These are phyloP conservation scores for Leccinum rimulosum DNA, from an alignment of 768 basidiomycete genomes.

Conservation along the genomic window DNA sequence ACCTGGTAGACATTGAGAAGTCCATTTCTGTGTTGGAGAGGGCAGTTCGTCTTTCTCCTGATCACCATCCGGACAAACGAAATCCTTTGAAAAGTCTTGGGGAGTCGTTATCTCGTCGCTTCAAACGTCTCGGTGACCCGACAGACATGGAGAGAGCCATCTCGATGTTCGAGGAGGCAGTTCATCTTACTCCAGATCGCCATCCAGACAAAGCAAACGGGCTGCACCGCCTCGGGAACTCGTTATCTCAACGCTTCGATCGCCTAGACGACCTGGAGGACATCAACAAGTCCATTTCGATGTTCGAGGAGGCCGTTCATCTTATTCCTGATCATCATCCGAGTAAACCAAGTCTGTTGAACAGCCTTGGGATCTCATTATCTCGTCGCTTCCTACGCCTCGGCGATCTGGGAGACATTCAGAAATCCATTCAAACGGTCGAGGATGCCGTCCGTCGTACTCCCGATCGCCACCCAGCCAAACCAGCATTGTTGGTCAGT, in stretches of 20 bases:
- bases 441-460: background rate
- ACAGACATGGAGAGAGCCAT: background rate
- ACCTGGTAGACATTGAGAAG: background rate
- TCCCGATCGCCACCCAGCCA: background rate
- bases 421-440: background rate
- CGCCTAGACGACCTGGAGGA: background rate
- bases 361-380: background rate
- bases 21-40: background rate
- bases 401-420: background rate
- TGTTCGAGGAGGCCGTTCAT: background rate
- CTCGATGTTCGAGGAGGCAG: background rate
- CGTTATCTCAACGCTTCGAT: background rate
- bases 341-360: background rate
- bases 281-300: background rate
- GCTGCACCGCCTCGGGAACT: background rate
- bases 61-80: background rate
- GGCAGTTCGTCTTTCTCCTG: background rate
- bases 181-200: background rate
- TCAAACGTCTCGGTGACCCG: background rate
- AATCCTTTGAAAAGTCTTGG: background rate
- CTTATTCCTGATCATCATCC: background rate
- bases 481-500: background rate
- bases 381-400: background rate
- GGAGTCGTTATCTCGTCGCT: background rate
- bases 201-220: background rate